Evolutionary conservation across 495 filamentous ascomycete genomes (phyloP).

Genomic region (Lentithecium fluviatile): DNA sequence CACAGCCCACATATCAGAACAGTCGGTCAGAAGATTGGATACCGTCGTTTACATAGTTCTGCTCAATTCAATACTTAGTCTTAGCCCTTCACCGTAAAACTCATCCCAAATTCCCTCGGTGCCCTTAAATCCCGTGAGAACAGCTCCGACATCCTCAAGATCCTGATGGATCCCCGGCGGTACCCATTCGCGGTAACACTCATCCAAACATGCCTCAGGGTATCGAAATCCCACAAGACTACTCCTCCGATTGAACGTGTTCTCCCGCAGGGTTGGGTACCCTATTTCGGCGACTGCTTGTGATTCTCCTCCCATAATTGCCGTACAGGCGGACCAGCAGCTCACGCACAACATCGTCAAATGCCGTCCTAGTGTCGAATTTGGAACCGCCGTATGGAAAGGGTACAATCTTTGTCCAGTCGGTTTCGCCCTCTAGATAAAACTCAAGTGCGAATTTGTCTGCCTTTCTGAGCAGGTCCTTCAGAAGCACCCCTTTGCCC

Average conservation of each 20-base stretch:
- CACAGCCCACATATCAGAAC: too few relatives aligned
- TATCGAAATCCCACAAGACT: too few relatives aligned
- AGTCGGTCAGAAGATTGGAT: too few relatives aligned
- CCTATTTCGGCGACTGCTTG: neutral
- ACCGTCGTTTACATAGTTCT: too few relatives aligned
- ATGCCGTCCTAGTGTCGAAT: constrained; percentile 23
- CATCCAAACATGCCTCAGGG: too few relatives aligned
- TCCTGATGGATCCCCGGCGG: too few relatives aligned
- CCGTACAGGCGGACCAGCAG: constrained; percentile 20
- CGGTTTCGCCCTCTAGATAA: constrained; percentile 16
- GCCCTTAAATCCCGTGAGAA: too few relatives aligned
- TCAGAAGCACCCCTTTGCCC: constrained; percentile 7
- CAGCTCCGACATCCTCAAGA: too few relatives aligned
- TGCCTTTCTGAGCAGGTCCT: constrained; percentile 20
- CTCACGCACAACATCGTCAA: constrained; percentile 17
- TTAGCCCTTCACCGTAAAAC: too few relatives aligned
- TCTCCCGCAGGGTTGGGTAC: neutral
- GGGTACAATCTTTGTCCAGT: constrained; percentile 17
- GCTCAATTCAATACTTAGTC: too few relatives aligned
- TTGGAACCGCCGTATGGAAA: constrained; percentile 32
- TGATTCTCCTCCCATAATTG: constrained; percentile 30
- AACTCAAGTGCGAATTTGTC: constrained; percentile 25
- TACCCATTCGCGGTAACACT: too few relatives aligned
- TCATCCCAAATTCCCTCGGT: too few relatives aligned
- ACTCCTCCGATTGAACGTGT: neutral